Evolutionary conservation across 306 rosid species (phyloP), one percentile per base, ranked within the genome.

Genomic region (Boehmeria nivea): DNA sequence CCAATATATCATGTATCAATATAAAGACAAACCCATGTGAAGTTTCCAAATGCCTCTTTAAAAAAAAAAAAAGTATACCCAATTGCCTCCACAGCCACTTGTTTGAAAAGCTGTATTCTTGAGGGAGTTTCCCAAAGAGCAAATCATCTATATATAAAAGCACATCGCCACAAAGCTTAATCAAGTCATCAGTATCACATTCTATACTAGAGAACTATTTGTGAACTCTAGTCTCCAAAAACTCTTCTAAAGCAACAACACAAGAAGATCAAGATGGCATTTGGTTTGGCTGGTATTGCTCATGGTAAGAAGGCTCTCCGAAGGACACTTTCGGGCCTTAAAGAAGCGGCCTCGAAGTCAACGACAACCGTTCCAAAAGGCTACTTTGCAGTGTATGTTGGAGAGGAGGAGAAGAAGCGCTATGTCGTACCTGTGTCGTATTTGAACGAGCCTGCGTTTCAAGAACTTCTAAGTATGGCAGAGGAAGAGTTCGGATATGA

Each of bases 401-500:
- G 78, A 2, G 65, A 66, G 46, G 19, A 38, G 2, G 51, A 48
- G 42, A 61, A 54, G 61, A 61, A 66, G 65, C 31, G 61, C 11
- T 43, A 61, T 17, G 53, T 73, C 25, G 51, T 73, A 24, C 69
- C 72, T 50, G 36, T 67, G 18, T 42, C 69, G 20, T 53, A 14
- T 18, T 17, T 73, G 4, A 73, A 67, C 19, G 57, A 66, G 27
- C 62, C 72, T 42, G 23, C 61, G 2, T 73, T 73, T 19, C 73
- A 61, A 25, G 57, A 67, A 0, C 24, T 67, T 17, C 46, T 73
- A 1, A 67, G 52, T 13, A 26, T 44, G 51, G 61, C 65, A 0
- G 75, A 70, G 23, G 65, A 70, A 49, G 75, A 70, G 43, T 70
- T 55, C 14, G 75, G 64, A 16, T 70, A 54, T 11, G 23, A 63